These are phyloP conservation scores for Colletotrichum sp. DNA, from an alignment of 2,329 filamentous ascomycete species.

Conservation along the genomic window DNA sequence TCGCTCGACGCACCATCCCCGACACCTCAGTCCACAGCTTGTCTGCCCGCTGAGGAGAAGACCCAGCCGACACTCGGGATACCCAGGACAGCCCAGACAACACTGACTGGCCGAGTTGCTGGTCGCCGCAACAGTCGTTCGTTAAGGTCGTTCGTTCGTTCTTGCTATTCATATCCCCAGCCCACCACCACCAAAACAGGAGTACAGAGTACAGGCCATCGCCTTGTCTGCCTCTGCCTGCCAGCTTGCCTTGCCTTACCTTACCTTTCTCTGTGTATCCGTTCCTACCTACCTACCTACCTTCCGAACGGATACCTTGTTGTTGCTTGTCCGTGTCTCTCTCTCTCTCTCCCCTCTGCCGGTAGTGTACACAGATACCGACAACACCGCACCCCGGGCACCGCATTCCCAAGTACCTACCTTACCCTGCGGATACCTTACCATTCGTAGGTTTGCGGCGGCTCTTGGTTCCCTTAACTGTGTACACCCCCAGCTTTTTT, in stretches of 20 bases:
- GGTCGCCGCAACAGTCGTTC: background rate
- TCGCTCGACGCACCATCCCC: slow-evolving; percentile 16
- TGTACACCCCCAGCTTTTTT: background rate
- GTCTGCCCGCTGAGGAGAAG: background rate
- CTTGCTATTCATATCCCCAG: background rate
- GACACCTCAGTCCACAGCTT: background rate
- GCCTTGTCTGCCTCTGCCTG: background rate
- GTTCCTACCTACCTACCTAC: background rate
- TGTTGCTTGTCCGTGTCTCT: background rate
- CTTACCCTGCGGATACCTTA: background rate
- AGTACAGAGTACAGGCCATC: background rate
- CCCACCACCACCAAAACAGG: background rate
- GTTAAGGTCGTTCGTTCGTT: background rate
- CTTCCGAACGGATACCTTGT: background rate
- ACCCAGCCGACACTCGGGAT: background rate
- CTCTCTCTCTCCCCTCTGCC: background rate
- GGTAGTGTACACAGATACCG: background rate
- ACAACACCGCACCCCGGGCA: background rate
- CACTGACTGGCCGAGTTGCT: background rate
- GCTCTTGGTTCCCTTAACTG: background rate
- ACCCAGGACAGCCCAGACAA: background rate
- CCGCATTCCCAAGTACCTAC: background rate
- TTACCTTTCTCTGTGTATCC: background rate
- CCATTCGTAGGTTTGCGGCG: background rate
- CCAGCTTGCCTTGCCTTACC: background rate